These are phyloP conservation scores for Hylodesmum podocarpum DNA, from an alignment of 306 rosid species.

Conservation along the genomic window DNA sequence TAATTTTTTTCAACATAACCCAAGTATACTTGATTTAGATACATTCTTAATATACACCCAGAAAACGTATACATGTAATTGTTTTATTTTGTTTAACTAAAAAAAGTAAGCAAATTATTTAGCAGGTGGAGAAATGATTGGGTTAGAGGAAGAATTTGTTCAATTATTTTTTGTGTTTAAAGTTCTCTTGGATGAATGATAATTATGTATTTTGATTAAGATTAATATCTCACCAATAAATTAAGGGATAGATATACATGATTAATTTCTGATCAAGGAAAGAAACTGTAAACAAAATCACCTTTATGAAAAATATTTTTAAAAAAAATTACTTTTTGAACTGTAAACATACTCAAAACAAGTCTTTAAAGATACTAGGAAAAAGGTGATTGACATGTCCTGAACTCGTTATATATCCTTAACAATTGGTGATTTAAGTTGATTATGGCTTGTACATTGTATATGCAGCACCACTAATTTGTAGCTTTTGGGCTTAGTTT, in stretches of 20 bases:
- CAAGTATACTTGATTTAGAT: not conserved
- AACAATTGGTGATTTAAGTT: not conserved
- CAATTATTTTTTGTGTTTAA: too few species aligned
- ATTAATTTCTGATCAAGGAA: too few species aligned
- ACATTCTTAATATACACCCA: not conserved
- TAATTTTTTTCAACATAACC: too few species aligned
- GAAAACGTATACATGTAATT: not conserved
- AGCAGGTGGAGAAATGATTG: too few species aligned
- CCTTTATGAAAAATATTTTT: not conserved
- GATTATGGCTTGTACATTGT: not conserved
- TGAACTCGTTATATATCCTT: not conserved
- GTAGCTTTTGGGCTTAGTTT: not conserved
- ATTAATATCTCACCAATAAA: too few species aligned
- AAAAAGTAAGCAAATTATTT: too few species aligned
- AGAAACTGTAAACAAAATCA: too few species aligned
- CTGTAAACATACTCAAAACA: not conserved
- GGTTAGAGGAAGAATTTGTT: too few species aligned
- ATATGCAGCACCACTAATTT: not conserved
- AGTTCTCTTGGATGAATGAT: too few species aligned
- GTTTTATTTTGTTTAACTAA: not conserved
- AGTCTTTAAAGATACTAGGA: not conserved
- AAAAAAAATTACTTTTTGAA: not conserved
- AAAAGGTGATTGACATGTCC: not conserved
- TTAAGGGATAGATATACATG: too few species aligned
- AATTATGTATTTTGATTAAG: too few species aligned